Evolutionary conservation across 257 asterid species (phyloP).

Genomic region (Cinchona pubescens): DNA sequence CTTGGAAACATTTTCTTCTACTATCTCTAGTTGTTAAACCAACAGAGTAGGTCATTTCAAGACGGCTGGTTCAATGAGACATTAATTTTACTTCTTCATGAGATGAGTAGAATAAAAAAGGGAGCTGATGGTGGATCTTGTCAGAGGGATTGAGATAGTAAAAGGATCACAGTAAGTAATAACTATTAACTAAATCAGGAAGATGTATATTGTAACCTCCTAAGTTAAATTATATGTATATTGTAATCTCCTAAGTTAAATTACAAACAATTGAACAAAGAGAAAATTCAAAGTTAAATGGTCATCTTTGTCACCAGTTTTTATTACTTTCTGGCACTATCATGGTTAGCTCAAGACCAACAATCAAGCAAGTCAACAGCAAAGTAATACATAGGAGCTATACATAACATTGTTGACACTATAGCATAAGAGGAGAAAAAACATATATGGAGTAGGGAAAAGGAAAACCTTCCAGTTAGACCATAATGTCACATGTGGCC

Average conservation of each 20-base stretch:
- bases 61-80: not conserved
- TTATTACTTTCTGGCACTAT: not conserved
- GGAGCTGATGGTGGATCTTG: not conserved
- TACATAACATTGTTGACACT: not conserved
- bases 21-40: not conserved
- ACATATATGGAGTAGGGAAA: no score
- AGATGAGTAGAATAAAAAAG: not conserved
- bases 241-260: not conserved
- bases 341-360: not conserved
- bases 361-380: not conserved
- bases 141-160: not conserved
- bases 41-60: not conserved
- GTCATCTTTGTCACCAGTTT: not conserved
- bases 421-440: no score
- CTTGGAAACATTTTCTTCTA: not conserved
- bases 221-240: not conserved
- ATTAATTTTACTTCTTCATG: not conserved
- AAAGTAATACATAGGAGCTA: not conserved
- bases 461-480: not conserved
- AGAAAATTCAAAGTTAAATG: not conserved
- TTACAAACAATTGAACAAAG: not conserved
- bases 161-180: not conserved
- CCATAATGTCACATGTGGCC: not conserved
- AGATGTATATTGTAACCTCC: not conserved
- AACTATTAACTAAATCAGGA: not conserved